phyloP scores from a whole-genome alignment of 345 rosid species.

The Hibiscus tridactylites region DNA sequence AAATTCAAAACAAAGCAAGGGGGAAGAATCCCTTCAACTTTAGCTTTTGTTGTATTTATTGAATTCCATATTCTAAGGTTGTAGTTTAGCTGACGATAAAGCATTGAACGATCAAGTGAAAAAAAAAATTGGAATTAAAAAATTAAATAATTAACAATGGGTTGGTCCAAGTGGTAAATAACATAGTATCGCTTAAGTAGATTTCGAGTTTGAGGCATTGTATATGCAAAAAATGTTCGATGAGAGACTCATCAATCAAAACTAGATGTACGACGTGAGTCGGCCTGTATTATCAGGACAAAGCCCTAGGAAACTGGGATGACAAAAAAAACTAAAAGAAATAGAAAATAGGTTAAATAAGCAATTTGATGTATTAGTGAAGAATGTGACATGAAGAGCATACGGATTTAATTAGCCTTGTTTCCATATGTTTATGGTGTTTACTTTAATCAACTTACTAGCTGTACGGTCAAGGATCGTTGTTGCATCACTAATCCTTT shows the following conservation, averaged over 20 bases:
- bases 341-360: neutral
- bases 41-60: too few species aligned
- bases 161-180: too few species aligned
- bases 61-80: neutral
- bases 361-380: neutral
- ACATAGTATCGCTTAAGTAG: too few species aligned
- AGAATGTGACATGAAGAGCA: neutral
- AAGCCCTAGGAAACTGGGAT: too few species aligned
- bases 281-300: too few species aligned
- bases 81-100: neutral
- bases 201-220: too few species aligned
- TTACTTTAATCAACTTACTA: neutral
- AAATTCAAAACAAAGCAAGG: too few species aligned
- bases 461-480: conserved; percentile 4
- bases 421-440: neutral
- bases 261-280: too few species aligned
- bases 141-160: neutral
- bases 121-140: neutral
- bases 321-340: neutral
- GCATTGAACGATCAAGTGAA: neutral
- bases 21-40: too few species aligned
- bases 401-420: neutral
- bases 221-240: too few species aligned
- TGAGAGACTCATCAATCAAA: too few species aligned
- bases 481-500: neutral